Percentiles rank a stretch among this genome's conserved stretches.
phyloP scores from a whole-genome alignment of 176 grass and related monocot species.

The Aegilops sharonensis region DNA sequence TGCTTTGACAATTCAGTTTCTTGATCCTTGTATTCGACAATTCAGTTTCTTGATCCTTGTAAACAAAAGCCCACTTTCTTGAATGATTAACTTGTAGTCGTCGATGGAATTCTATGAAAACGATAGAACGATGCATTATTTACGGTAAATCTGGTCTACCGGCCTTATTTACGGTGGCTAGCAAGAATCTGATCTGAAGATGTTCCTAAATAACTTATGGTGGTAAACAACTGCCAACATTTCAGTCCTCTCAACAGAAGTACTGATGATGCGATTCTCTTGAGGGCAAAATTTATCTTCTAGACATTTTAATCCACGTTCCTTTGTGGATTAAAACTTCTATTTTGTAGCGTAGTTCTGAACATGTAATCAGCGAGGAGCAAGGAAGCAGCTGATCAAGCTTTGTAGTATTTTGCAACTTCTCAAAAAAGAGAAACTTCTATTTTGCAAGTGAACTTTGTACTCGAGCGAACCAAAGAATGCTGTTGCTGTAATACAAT shows the following conservation, averaged over 20 bases:
- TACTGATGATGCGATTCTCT: constrained; percentile 17
- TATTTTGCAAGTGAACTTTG: background rate
- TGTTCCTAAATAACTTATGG: constrained; percentile 31
- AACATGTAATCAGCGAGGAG: background rate
- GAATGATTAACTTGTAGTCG: constrained; percentile 82
- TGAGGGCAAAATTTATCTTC: too few species aligned
- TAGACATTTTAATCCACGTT: background rate
- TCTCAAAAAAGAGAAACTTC: too few species aligned
- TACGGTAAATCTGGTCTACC: constrained; percentile 27
- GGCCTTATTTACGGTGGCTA: background rate
- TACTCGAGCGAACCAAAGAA: background rate
- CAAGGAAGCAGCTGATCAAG: background rate
- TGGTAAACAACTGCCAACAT: constrained; percentile 55
- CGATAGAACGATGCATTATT: constrained; percentile 41
- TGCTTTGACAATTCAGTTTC: background rate
- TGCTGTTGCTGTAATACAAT: too few species aligned
- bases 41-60: background rate
- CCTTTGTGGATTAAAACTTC: too few species aligned
- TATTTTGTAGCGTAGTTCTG: background rate
- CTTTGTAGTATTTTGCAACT: too few species aligned
- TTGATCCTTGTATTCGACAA: background rate
- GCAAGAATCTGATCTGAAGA: background rate
- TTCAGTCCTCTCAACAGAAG: constrained; percentile 62
- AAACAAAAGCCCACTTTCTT: constrained; percentile 36
- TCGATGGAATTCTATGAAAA: constrained; percentile 59